Evolutionary conservation across 257 asterid genomes (phyloP).

Genomic region (Thymus mandschuricus): DNA sequence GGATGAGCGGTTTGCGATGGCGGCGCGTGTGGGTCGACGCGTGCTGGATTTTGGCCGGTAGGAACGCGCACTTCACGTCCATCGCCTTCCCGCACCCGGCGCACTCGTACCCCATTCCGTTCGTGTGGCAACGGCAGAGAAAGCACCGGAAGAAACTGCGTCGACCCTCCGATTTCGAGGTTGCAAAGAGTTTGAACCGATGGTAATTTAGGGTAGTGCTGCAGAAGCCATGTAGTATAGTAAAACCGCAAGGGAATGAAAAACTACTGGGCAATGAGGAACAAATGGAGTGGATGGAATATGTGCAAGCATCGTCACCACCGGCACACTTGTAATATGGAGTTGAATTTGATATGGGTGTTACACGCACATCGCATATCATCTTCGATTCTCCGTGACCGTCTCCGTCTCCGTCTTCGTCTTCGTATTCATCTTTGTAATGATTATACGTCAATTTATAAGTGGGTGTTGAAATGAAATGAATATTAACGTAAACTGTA

Average conservation of each 20-base stretch:
- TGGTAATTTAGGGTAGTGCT: no score
- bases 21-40: not conserved
- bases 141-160: no score
- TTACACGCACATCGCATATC: not conserved
- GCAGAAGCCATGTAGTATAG: no score
- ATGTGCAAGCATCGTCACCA: not conserved
- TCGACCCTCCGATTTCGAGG: no score
- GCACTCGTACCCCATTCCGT: constrained; percentile 6
- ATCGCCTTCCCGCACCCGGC: not conserved
- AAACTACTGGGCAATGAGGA: not conserved
- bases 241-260: no score
- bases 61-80: constrained; percentile 12
- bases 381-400: no score
- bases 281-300: constrained; percentile 21
- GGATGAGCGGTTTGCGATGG: no score
- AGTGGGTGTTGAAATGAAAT: no score
- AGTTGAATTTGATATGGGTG: constrained; percentile 18
- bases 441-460: no score
- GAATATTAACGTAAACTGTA: no score
- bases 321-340: constrained; percentile 13
- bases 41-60: not conserved
- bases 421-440: no score
- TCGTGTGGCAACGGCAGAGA: accelerated
- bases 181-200: no score
- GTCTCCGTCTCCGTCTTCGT: not conserved